These are phyloP conservation scores for Cyberlindnera suaveolens DNA, from an alignment of 805 yeast species.

Conservation along the genomic window DNA sequence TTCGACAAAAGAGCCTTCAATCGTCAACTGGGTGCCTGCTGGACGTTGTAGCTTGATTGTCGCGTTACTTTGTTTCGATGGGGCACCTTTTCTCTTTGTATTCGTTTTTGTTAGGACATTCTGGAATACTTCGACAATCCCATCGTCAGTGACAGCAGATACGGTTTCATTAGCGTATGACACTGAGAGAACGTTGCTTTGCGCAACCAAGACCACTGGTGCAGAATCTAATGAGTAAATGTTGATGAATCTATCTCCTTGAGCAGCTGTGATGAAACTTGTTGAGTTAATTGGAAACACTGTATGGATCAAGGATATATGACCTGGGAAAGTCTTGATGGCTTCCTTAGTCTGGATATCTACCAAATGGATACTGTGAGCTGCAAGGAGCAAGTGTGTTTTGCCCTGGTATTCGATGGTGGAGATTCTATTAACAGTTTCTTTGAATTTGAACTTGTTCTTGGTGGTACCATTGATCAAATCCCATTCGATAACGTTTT, in stretches of 20 bases:
- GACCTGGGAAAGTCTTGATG: conserved; percentile 63
- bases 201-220: conserved; percentile 63
- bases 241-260: conserved; percentile 77
- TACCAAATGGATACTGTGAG: conserved; percentile 57
- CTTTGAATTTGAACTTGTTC: conserved; percentile 36
- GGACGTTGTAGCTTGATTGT: conserved; percentile 45
- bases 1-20: conserved; percentile 23
- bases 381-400: conserved; percentile 50
- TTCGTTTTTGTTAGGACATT: conserved; percentile 38
- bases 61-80: conserved; percentile 47
- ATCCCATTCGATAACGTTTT: conserved; percentile 60
- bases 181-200: conserved; percentile 49
- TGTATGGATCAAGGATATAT: conserved; percentile 58
- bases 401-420: conserved; percentile 24
- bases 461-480: conserved; percentile 35
- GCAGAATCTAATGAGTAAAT: conserved; percentile 43
- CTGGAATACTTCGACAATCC: conserved; percentile 64
- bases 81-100: conserved; percentile 41
- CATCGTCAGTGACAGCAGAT: conserved; percentile 66
- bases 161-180: conserved; percentile 34
- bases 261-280: conserved; percentile 61
- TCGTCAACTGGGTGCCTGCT: conserved; percentile 22
- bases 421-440: conserved; percentile 25
- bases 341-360: conserved; percentile 35
- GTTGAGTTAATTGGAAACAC: conserved; percentile 36